Evolutionary conservation across 2,329 filamentous ascomycete species (phyloP).

Genomic region (Aspergillus brunneoviolaceus): DNA sequence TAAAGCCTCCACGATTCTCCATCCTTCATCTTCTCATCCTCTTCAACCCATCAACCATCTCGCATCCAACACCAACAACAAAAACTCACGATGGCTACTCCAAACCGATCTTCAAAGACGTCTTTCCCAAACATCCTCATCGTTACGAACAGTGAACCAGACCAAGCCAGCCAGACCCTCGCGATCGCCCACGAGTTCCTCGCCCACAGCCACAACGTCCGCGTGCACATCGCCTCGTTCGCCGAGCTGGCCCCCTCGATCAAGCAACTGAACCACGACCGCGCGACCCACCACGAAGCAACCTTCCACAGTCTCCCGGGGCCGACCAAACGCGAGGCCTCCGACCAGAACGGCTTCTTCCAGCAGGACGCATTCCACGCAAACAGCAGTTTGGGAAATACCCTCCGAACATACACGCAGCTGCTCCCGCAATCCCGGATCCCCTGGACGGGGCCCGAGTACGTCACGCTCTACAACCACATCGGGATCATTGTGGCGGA

Average conservation of each 20-base stretch:
- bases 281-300: too few relatives aligned
- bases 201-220: slow-evolving; percentile 26
- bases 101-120: background rate
- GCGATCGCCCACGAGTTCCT: slow-evolving; percentile 41
- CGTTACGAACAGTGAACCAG: slow-evolving; percentile 43
- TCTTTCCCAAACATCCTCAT: slow-evolving; percentile 32
- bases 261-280: background rate
- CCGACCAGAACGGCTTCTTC: too few relatives aligned
- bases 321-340: too few relatives aligned
- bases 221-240: slow-evolving; percentile 39
- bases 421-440: slow-evolving; percentile 8
- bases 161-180: slow-evolving; percentile 45
- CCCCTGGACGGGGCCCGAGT: slow-evolving; percentile 37
- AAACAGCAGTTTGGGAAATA: slow-evolving; percentile 26
- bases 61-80: too few relatives aligned
- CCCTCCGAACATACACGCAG: slow-evolving; percentile 23
- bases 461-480: slow-evolving; percentile 38
- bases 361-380: background rate
- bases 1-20: too few relatives aligned
- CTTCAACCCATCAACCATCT: too few relatives aligned
- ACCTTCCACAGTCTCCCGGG: too few relatives aligned
- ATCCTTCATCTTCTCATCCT: too few relatives aligned
- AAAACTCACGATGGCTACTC: background rate
- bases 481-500: slow-evolving; percentile 18
- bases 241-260: slow-evolving; percentile 27